Percentiles rank a stretch among this genome's conserved stretches.
Conservation (phyloP, 2,329 filamentous ascomycete species). For the Sphaerostilbella broomeana region DNA sequence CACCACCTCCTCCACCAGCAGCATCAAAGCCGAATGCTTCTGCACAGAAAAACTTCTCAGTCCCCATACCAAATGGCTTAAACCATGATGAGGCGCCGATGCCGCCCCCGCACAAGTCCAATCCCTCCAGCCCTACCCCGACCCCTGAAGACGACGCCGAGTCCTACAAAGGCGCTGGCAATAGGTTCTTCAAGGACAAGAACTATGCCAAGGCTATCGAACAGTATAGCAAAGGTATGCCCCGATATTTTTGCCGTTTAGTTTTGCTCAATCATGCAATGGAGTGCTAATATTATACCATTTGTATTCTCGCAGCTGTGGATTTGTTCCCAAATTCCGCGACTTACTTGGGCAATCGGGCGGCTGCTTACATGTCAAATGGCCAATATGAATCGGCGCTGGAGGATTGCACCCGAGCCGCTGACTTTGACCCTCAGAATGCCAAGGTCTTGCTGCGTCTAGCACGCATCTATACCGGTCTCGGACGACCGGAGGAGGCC, state of each 20-base stretch:
- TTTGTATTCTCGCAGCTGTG: too few species aligned
- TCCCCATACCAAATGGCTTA: slow-evolving; percentile 45
- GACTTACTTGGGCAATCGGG: slow-evolving; percentile 90
- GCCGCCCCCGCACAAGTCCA: slow-evolving; percentile 66
- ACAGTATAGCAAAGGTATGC: slow-evolving; percentile 87
- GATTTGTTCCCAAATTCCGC: slow-evolving; percentile 78
- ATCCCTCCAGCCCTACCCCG: slow-evolving; percentile 51
- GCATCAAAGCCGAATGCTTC: slow-evolving; percentile 28
- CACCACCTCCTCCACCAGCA: slow-evolving; percentile 45
- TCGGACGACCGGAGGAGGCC: slow-evolving; percentile 83
- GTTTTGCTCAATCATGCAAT: slow-evolving; percentile 15
- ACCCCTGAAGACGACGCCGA: slow-evolving; percentile 70
- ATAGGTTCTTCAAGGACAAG: slow-evolving; percentile 94
- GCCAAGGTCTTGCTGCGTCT: slow-evolving; percentile 82
- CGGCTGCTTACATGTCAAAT: slow-evolving; percentile 87
- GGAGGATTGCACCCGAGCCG: slow-evolving; percentile 77
- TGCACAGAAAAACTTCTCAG: slow-evolving; percentile 41
- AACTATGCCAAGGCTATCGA: slow-evolving; percentile 83
- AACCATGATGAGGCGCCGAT: slow-evolving; percentile 47
- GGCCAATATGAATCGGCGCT: slow-evolving; percentile 72
- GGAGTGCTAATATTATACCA: too few species aligned
- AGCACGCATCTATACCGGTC: slow-evolving; percentile 79
- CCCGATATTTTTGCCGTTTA: background rate
- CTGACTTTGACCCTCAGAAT: slow-evolving; percentile 78
- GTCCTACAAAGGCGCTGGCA: slow-evolving; percentile 83